A percentile compares a stretch with the other conserved stretches of the same genome.
These are phyloP conservation scores for Senecio squalidus DNA, from an alignment of 140 eudicot species.

Conservation along the genomic window DNA sequence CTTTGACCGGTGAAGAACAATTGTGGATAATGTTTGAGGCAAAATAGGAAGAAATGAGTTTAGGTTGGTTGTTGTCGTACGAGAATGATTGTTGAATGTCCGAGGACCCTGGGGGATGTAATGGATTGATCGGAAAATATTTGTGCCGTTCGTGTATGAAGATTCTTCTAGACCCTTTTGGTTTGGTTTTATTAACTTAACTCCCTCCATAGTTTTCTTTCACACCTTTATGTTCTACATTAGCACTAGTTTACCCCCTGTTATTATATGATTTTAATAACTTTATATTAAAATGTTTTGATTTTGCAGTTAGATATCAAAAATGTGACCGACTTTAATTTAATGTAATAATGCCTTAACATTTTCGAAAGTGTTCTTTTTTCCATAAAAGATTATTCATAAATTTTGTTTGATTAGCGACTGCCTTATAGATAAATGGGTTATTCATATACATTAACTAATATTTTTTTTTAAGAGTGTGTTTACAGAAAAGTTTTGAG, in stretches of 20 bases:
- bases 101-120: conserved; percentile 31
- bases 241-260: conserved; percentile 1
- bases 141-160: conserved; percentile 22
- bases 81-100: conserved; percentile 18
- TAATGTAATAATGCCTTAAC: too few relatives aligned
- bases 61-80: background rate
- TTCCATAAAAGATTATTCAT: too few relatives aligned
- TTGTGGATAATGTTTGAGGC: conserved; percentile 11
- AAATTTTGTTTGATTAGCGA: too few relatives aligned
- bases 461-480: too few relatives aligned
- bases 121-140: conserved; percentile 27
- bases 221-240: background rate
- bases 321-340: too few relatives aligned
- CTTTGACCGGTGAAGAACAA: conserved; percentile 17
- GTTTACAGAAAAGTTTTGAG: too few relatives aligned
- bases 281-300: too few relatives aligned
- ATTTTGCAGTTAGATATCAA: too few relatives aligned
- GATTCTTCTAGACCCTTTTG: conserved; percentile 29
- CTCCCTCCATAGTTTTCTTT: conserved; percentile 6
- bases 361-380: too few relatives aligned
- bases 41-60: conserved; percentile 1
- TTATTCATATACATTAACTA: too few relatives aligned
- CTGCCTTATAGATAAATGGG: too few relatives aligned
- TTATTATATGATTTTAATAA: background rate
- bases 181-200: background rate